A percentile compares a stretch with the other conserved stretches of the same genome.
phyloP scores from a whole-genome alignment of 129 eudicot species.

The Saposhnikovia divaricata region DNA sequence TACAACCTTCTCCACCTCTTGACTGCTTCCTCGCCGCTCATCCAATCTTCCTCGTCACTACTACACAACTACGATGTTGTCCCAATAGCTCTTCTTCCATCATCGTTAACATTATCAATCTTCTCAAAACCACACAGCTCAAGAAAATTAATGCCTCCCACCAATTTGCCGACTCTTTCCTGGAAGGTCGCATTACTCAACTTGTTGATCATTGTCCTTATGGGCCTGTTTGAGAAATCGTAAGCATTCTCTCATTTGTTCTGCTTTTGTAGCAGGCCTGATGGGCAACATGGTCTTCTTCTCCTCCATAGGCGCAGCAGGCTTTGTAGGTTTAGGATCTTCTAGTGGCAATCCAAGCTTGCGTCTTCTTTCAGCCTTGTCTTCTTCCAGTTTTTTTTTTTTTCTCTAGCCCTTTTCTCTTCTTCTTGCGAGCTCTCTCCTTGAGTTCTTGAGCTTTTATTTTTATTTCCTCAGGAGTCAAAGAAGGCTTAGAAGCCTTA shows the following conservation, averaged over 20 bases:
- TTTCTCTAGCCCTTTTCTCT: constrained; percentile 83
- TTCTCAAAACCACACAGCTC: constrained; percentile 83
- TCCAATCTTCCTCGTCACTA: no score
- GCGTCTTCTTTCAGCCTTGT: constrained; percentile 93
- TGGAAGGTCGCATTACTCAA: constrained; percentile 78
- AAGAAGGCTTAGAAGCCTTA: constrained; percentile 61
- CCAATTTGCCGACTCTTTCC: constrained; percentile 79
- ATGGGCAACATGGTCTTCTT: constrained; percentile 79
- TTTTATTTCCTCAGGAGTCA: constrained; percentile 76
- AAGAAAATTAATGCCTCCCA: constrained; percentile 73
- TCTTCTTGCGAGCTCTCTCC: constrained; percentile 90
- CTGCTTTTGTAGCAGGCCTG: constrained; percentile 86
- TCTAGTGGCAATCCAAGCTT: constrained; percentile 88
- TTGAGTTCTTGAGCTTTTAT: constrained; percentile 64
- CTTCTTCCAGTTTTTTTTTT: constrained; percentile 83
- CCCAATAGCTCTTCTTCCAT: no score
- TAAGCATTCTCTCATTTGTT: constrained; percentile 89
- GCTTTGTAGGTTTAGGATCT: constrained; percentile 58
- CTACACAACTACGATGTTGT: no score
- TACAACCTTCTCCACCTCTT: no score
- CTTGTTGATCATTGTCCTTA: constrained; percentile 72
- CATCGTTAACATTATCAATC: constrained; percentile 63
- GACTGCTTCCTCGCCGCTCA: no score
- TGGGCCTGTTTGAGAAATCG: constrained; percentile 71
- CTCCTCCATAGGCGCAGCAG: constrained; percentile 79